These are phyloP conservation scores for Suhomyces canberraensis DNA, from an alignment of 805 yeast genomes.

Conservation along the genomic window DNA sequence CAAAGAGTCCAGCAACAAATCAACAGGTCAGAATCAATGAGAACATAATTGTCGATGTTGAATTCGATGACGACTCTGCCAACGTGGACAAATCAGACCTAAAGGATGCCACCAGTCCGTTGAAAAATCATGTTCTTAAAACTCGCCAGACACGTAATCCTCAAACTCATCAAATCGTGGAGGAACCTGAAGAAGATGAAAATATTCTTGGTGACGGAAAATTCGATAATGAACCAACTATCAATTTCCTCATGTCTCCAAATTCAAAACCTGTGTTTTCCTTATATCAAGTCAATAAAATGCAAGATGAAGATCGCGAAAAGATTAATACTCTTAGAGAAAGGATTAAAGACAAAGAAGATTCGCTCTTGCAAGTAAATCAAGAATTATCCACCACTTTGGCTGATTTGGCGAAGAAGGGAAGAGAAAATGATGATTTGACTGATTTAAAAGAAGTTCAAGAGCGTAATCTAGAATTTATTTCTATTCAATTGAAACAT, in stretches of 20 bases:
- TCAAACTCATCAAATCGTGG: neutral
- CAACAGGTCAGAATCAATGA: conserved; percentile 22
- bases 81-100: conserved; percentile 7
- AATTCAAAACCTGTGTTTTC: conserved; percentile 33
- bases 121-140: conserved; percentile 9
- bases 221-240: conserved; percentile 26
- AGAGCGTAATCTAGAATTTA: conserved; percentile 9
- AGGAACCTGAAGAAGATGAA: neutral
- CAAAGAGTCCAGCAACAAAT: conserved; percentile 26
- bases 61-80: conserved; percentile 6
- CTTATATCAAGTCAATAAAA: conserved; percentile 21
- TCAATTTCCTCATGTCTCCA: conserved; percentile 29
- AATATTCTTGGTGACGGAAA: conserved; percentile 4
- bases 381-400: conserved; percentile 2
- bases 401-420: conserved; percentile 4
- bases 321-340: conserved; percentile 7
- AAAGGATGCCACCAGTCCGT: conserved; percentile 25
- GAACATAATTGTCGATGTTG: conserved; percentile 12
- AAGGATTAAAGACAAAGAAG: conserved; percentile 5
- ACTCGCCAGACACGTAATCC: neutral
- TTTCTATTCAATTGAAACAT: conserved; percentile 23
- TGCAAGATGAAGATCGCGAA: conserved; percentile 19
- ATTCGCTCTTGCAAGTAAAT: neutral
- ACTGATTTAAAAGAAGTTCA: conserved; percentile 4
- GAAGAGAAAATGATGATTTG: conserved; percentile 6